A percentile compares a stretch with the other conserved stretches of the same genome.
phyloP scores from a whole-genome alignment of 2,329 filamentous ascomycete species.

The Diaporthe batatas region DNA sequence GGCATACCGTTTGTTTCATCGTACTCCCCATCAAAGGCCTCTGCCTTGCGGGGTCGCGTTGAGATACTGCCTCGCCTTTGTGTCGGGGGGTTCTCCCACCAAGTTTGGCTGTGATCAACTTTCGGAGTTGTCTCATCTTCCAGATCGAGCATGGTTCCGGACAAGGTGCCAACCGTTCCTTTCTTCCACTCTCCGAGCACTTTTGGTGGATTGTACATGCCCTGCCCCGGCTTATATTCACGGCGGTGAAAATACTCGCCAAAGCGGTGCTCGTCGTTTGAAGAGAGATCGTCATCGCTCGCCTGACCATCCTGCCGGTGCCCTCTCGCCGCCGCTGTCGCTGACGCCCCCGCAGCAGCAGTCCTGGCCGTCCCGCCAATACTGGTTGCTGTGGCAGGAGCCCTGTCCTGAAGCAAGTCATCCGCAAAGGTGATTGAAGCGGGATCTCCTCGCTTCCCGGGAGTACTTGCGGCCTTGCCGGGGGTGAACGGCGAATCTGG shows the following conservation, averaged over 20 bases:
- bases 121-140: slow-evolving; percentile 54
- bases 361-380: slow-evolving; percentile 12
- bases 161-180: slow-evolving; percentile 72
- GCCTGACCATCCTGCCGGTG: slow-evolving; percentile 48
- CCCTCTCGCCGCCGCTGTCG: slow-evolving; percentile 34
- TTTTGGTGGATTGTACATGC: slow-evolving; percentile 69
- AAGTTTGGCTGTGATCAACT: slow-evolving; percentile 63
- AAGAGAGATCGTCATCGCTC: slow-evolving; percentile 49
- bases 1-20: slow-evolving; percentile 71
- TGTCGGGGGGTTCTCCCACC: slow-evolving; percentile 78
- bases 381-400: slow-evolving; percentile 31
- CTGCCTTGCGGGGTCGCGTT: slow-evolving; percentile 66
- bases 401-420: slow-evolving; percentile 31
- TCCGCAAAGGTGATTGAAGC: slow-evolving; percentile 34
- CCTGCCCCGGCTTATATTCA: slow-evolving; percentile 62
- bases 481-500: slow-evolving; percentile 41
- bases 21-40: slow-evolving; percentile 76
- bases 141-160: slow-evolving; percentile 71
- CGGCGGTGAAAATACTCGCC: slow-evolving; percentile 59
- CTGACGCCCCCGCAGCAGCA: slow-evolving; percentile 39
- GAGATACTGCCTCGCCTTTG: slow-evolving; percentile 61
- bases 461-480: slow-evolving; percentile 45
- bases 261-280: slow-evolving; percentile 48
- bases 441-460: slow-evolving; percentile 42
- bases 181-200: slow-evolving; percentile 82